These are phyloP conservation scores for Myxozyma neglecta DNA, from an alignment of 805 yeast species.

Conservation along the genomic window DNA sequence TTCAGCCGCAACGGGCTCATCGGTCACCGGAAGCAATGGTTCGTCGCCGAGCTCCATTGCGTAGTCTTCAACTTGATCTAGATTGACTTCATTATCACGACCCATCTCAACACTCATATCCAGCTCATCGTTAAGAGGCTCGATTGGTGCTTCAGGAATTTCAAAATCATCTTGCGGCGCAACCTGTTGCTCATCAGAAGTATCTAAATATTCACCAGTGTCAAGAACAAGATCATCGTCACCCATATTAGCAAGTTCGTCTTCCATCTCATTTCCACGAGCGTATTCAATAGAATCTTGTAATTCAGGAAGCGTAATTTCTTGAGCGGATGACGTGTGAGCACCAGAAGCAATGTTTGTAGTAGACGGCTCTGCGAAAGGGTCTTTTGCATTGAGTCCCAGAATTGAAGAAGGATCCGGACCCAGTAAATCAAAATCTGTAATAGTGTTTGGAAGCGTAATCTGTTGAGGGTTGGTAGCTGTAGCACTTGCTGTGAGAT, in stretches of 20 bases:
- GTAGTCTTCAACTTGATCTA: slow-evolving; percentile 18
- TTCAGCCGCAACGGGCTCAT: slow-evolving; percentile 1
- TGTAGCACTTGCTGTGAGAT: slow-evolving; percentile 59
- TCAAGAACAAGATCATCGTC: slow-evolving; percentile 56
- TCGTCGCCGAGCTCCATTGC: slow-evolving; percentile 16
- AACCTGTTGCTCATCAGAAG: slow-evolving; percentile 31
- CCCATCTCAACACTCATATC: slow-evolving; percentile 46
- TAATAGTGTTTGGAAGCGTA: slow-evolving; percentile 72
- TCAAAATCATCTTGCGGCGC: slow-evolving; percentile 14
- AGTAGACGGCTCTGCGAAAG: slow-evolving; percentile 11
- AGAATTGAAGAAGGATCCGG: slow-evolving; percentile 37
- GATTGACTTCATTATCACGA: slow-evolving; percentile 34
- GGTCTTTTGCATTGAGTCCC: slow-evolving; percentile 34
- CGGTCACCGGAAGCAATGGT: background rate
- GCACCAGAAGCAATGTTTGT: slow-evolving; percentile 27
- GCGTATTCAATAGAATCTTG: slow-evolving; percentile 70
- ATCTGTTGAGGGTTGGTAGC: slow-evolving; percentile 59
- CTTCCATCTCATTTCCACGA: slow-evolving; percentile 46
- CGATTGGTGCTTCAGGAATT: background rate
- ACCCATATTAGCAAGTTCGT: slow-evolving; percentile 39
- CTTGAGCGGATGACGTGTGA: slow-evolving; percentile 27
- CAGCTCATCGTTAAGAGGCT: slow-evolving; percentile 15
- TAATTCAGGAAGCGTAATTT: slow-evolving; percentile 38
- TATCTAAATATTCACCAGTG: slow-evolving; percentile 41
- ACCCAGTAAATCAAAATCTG: slow-evolving; percentile 62